phyloP scores from a whole-genome alignment of 768 basidiomycete genomes.

The Trametes villosa region DNA sequence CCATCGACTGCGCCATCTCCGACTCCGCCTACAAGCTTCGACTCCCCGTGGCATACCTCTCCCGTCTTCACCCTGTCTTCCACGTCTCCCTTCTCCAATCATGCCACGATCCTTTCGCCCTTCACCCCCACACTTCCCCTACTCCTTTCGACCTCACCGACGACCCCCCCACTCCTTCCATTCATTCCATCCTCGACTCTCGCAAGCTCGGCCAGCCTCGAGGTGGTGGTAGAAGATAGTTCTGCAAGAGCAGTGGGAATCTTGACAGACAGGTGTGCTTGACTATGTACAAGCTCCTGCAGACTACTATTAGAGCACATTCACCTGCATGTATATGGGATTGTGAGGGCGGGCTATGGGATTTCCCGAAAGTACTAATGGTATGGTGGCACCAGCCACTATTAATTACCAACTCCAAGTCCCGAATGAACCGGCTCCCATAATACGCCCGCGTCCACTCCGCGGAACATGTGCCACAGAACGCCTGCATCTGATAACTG shows the following conservation, averaged over 20 bases:
- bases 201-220: slow-evolving; percentile 39
- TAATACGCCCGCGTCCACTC: no score
- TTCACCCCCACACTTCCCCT: slow-evolving; percentile 33
- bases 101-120: slow-evolving; percentile 36
- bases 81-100: slow-evolving; percentile 40
- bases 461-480: no score
- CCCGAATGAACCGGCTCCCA: no score
- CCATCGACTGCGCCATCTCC: not conserved
- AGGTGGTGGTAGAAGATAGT: slow-evolving; percentile 33
- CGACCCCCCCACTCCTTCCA: slow-evolving; percentile 3
- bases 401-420: no score
- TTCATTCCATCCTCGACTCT: slow-evolving; percentile 36
- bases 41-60: slow-evolving; percentile 39
- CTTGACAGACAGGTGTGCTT: slow-evolving; percentile 41
- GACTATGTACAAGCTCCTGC: slow-evolving; percentile 22
- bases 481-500: no score
- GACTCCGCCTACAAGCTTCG: slow-evolving; percentile 32
- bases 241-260: no score
- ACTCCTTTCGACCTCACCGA: slow-evolving; percentile 9
- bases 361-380: no score
- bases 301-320: no score
- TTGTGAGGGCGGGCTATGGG: no score
- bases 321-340: no score
- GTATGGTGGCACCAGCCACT: no score
- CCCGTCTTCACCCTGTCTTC: slow-evolving; percentile 44